phyloP scores from a whole-genome alignment of 257 asterid species.

The Forsythia viridissima region DNA sequence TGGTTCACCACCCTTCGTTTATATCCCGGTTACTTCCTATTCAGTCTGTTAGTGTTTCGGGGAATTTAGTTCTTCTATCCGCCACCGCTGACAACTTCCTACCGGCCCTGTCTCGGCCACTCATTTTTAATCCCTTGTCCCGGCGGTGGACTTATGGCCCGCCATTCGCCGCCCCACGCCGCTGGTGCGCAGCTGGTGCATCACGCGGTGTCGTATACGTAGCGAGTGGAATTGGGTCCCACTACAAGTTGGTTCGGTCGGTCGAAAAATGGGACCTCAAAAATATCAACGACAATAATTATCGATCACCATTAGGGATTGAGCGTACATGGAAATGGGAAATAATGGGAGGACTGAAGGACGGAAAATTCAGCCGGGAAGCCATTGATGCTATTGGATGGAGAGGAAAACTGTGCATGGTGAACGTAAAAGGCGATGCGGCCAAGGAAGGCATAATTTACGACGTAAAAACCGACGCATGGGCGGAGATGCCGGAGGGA shows the following conservation, averaged over 20 bases:
- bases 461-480: constrained; percentile 41
- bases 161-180: constrained; percentile 52
- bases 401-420: constrained; percentile 86
- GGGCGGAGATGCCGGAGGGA: constrained; percentile 83
- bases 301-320: too few species aligned
- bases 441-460: constrained; percentile 70
- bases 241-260: constrained; percentile 62
- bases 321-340: constrained; percentile 56
- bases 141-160: constrained; percentile 61
- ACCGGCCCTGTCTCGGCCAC: constrained; percentile 67
- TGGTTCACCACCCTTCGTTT: constrained; percentile 75
- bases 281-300: not conserved
- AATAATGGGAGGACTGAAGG: constrained; percentile 50
- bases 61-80: constrained; percentile 59
- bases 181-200: constrained; percentile 84
- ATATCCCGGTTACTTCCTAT: constrained; percentile 70
- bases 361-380: constrained; percentile 73
- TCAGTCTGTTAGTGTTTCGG: constrained; percentile 61
- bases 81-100: constrained; percentile 64
- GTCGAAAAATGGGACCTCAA: constrained; percentile 66
- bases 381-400: constrained; percentile 80
- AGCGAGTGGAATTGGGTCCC: constrained; percentile 84
- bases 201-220: constrained; percentile 44
- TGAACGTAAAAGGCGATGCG: constrained; percentile 70
- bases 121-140: constrained; percentile 48